A percentile compares a stretch with the other conserved stretches of the same genome.
These are phyloP conservation scores for Umbilicaria muhlenbergii DNA, from an alignment of 495 filamentous ascomycete species.

Conservation along the genomic window DNA sequence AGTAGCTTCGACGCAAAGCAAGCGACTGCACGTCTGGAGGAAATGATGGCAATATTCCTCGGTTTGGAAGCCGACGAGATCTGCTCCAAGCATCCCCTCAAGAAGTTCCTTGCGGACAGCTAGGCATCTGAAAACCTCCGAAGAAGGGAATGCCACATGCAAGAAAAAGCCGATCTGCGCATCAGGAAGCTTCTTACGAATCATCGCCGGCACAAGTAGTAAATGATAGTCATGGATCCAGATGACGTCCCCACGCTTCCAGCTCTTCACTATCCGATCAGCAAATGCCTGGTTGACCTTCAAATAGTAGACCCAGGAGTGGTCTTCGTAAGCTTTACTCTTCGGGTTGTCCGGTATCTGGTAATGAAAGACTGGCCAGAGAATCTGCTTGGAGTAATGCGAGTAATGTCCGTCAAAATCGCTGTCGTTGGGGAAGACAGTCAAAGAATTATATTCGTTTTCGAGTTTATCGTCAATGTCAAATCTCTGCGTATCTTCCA, in stretches of 20 bases:
- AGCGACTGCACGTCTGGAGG: constrained; percentile 78
- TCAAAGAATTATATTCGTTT: constrained; percentile 62
- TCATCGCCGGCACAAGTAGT: constrained; percentile 79
- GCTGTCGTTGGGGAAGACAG: constrained; percentile 70
- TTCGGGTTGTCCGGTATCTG: constrained; percentile 93
- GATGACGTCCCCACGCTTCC: constrained; percentile 78
- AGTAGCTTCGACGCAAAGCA: constrained; percentile 74
- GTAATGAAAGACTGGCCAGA: constrained; percentile 90
- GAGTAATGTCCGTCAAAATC: constrained; percentile 87
- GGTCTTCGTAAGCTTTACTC: constrained; percentile 92
- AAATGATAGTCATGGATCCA: constrained; percentile 96
- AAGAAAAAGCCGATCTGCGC: constrained; percentile 91
- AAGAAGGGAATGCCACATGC: constrained; percentile 88
- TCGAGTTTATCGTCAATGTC: constrained; percentile 68
- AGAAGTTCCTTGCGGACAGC: constrained; percentile 71
- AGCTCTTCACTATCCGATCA: constrained; percentile 72
- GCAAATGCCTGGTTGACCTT: constrained; percentile 83
- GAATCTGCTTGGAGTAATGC: constrained; percentile 83
- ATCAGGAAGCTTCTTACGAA: constrained; percentile 70
- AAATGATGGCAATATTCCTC: constrained; percentile 87
- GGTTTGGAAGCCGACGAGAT: constrained; percentile 83
- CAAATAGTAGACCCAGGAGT: constrained; percentile 89
- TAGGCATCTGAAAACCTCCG: constrained; percentile 83
- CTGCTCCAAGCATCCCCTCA: constrained; percentile 80
- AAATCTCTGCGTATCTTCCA: constrained; percentile 51